Percentiles rank a stretch among this genome's conserved stretches.
phyloP scores from a whole-genome alignment of 129 eudicot species.

The Flaveria bidentis region DNA sequence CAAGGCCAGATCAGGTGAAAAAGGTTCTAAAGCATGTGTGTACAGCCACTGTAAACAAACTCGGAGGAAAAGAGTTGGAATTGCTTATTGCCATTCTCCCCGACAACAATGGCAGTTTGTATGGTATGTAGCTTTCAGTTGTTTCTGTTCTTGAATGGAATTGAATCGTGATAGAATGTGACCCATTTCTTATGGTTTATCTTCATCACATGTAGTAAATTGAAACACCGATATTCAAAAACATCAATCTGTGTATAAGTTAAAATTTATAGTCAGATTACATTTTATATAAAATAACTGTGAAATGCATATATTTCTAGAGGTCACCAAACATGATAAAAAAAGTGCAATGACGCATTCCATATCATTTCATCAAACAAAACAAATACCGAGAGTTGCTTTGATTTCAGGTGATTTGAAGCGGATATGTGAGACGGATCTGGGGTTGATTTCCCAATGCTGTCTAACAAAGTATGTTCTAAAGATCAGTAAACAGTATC shows the following conservation, averaged over 20 bases:
- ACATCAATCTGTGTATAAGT: neutral
- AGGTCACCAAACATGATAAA: neutral
- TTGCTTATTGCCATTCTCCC: constrained; percentile 75
- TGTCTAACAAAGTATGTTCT: constrained; percentile 74
- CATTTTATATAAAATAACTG: neutral
- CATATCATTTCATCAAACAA: neutral
- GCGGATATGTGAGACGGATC: constrained; percentile 75
- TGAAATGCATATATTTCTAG: neutral
- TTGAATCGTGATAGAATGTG: too few species aligned
- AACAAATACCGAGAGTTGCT: constrained; percentile 11
- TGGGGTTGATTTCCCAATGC: constrained; percentile 77
- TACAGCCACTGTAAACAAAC: constrained; percentile 49
- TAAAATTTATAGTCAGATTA: neutral
- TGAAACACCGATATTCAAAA: neutral
- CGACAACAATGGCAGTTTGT: constrained; percentile 72
- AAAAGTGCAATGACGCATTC: neutral
- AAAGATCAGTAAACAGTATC: constrained; percentile 66
- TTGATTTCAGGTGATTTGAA: constrained; percentile 58
- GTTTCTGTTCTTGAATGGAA: neutral
- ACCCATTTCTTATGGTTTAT: too few species aligned
- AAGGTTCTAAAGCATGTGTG: constrained; percentile 57
- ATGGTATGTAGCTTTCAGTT: constrained; percentile 44
- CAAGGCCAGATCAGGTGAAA: constrained; percentile 77
- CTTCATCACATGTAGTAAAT: too few species aligned
- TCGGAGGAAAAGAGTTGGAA: constrained; percentile 65